These are phyloP conservation scores for Emergomyces pasteurianus DNA, from an alignment of 2,329 filamentous ascomycete genomes.

Conservation along the genomic window DNA sequence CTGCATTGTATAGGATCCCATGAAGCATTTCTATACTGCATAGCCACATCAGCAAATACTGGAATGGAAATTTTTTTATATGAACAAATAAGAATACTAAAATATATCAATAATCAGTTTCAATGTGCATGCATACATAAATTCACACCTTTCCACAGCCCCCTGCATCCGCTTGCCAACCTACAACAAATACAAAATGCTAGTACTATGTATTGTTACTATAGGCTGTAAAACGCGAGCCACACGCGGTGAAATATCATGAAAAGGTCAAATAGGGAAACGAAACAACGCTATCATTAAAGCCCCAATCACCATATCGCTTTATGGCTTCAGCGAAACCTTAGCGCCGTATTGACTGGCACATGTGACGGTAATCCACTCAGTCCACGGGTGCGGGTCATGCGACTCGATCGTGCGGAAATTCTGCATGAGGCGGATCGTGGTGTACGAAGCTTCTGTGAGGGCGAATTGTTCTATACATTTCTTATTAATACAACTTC, in stretches of 20 bases:
- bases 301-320: background rate
- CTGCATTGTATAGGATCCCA: no score
- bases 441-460: slow-evolving; percentile 30
- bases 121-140: no score
- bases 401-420: slow-evolving; percentile 27
- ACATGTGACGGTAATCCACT: slow-evolving; percentile 16
- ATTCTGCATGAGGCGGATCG: slow-evolving; percentile 27
- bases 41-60: no score
- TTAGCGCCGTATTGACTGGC: slow-evolving; percentile 11
- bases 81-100: no score
- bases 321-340: slow-evolving; percentile 6
- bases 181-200: background rate
- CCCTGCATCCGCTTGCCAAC: background rate
- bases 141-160: no score
- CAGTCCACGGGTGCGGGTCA: slow-evolving; percentile 17
- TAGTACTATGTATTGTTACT: background rate
- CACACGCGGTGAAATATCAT: background rate
- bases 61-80: no score
- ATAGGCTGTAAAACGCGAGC: background rate
- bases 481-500: background rate
- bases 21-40: no score
- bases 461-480: slow-evolving; percentile 31
- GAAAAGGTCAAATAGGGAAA: background rate
- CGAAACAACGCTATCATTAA: background rate
- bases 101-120: no score